These are phyloP conservation scores for Cercospora sp. DNA, from an alignment of 2,329 filamentous ascomycete genomes.

Conservation along the genomic window DNA sequence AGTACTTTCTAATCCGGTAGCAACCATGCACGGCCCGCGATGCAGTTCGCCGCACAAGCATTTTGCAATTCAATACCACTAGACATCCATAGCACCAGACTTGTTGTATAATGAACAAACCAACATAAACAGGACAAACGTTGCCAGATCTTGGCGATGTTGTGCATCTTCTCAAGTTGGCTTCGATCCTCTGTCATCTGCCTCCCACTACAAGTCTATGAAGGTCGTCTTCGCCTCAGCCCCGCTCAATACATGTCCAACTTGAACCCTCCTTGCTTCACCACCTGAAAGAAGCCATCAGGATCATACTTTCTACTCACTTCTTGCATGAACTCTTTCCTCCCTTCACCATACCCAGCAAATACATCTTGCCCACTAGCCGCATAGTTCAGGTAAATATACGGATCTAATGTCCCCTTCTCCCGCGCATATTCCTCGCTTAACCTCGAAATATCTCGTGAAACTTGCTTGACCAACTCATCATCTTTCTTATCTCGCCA, in stretches of 20 bases:
- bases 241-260: not conserved
- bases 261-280: conserved; percentile 19
- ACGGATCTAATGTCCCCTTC: conserved; percentile 7
- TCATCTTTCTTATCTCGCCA: not conserved
- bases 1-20: too few species aligned
- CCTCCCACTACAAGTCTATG: not conserved
- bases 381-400: conserved; percentile 19
- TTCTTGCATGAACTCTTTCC: conserved; percentile 9
- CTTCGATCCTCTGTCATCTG: not conserved
- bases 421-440: not conserved
- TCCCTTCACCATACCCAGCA: conserved; percentile 10
- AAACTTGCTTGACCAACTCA: conserved; percentile 5
- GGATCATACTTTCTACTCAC: conserved; percentile 19
- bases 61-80: too few species aligned
- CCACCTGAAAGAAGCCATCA: conserved; percentile 14
- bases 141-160: not conserved
- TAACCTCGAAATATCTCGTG: not conserved
- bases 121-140: not conserved
- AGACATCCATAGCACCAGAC: not conserved
- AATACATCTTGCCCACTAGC: conserved; percentile 12
- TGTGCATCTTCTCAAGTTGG: not conserved
- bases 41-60: not conserved
- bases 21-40: not conserved
- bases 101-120: not conserved
- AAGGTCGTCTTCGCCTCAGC: not conserved